These are phyloP conservation scores for Psophocarpus tetragonolobus DNA, from an alignment of 306 rosid species.

Conservation along the genomic window DNA sequence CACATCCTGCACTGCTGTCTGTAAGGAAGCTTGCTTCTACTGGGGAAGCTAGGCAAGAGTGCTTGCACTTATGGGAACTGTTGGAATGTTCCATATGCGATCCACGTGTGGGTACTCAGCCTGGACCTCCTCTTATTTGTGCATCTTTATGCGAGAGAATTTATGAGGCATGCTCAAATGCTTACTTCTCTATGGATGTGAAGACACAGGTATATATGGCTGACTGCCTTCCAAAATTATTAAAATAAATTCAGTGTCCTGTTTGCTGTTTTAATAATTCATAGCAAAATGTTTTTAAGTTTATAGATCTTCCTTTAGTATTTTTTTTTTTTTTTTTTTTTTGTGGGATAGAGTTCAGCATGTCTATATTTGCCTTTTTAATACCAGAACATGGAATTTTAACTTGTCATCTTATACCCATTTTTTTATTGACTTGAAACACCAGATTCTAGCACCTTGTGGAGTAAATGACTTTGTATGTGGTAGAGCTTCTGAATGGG, in stretches of 20 bases:
- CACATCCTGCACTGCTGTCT: constrained; percentile 75
- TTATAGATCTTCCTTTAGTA: neutral
- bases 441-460: constrained; percentile 91
- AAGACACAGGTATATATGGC: constrained; percentile 68
- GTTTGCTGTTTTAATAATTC: constrained; percentile 20
- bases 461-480: constrained; percentile 95
- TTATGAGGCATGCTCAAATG: constrained; percentile 74
- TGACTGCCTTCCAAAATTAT: neutral
- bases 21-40: constrained; percentile 78
- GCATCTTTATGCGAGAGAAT: constrained; percentile 76
- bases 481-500: constrained; percentile 95
- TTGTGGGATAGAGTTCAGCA: neutral
- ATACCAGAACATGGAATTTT: constrained; percentile 18
- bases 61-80: constrained; percentile 90
- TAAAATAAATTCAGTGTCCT: constrained; percentile 3
- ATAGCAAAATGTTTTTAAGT: constrained; percentile 7
- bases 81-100: constrained; percentile 93
- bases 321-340: neutral
- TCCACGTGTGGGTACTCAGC: constrained; percentile 71
- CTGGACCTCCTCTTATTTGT: constrained; percentile 86
- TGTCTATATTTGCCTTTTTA: constrained; percentile 3
- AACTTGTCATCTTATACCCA: constrained; percentile 10
- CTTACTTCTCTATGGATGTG: constrained; percentile 86
- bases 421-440: constrained; percentile 40
- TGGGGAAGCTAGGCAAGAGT: constrained; percentile 83